A percentile compares a stretch with the other conserved stretches of the same genome.
Conservation (phyloP, 1,139 yeast genomes). For the Scheffersomyces titani region DNA sequence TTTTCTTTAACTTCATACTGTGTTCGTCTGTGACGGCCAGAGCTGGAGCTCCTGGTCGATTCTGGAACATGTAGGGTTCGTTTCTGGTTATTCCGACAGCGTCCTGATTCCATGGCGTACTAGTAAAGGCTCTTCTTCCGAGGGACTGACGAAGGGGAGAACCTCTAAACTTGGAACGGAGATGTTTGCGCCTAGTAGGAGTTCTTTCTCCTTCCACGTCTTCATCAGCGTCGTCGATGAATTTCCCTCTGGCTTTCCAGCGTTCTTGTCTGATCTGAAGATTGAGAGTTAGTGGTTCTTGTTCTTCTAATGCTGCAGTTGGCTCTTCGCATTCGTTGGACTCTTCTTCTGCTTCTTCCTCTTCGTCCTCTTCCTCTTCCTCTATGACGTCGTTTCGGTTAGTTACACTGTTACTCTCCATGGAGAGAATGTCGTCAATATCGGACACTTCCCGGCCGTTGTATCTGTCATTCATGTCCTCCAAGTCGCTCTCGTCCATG, state of each 20-base stretch:
- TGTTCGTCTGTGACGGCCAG: slow-evolving; percentile 8
- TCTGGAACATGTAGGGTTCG: neutral
- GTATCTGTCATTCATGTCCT: slow-evolving; percentile 15
- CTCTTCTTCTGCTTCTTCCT: slow-evolving; percentile 2
- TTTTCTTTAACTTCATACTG: slow-evolving; percentile 6
- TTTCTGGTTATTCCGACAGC: neutral
- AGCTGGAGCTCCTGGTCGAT: neutral
- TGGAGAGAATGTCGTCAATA: slow-evolving; percentile 17
- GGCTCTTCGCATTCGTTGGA: slow-evolving; percentile 3
- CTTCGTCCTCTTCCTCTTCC: slow-evolving; percentile 9
- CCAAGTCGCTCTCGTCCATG: slow-evolving; percentile 30
- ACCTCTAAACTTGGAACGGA: neutral
- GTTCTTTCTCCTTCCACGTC: neutral
- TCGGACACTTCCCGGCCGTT: slow-evolving; percentile 17
- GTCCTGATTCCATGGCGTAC: neutral
- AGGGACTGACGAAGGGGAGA: neutral
- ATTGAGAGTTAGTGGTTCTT: neutral
- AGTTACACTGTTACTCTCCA: slow-evolving; percentile 13
- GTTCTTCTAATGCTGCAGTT: neutral
- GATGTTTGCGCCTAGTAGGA: neutral
- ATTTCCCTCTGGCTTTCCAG: neutral
- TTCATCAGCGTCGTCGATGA: slow-evolving; percentile 1
- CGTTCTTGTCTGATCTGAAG: neutral
- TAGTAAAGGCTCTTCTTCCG: neutral
- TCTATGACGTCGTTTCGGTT: slow-evolving; percentile 12